Evolutionary conservation across 202 grass and related monocot genomes (phyloP).

Genomic region (Musa balbisiana): DNA sequence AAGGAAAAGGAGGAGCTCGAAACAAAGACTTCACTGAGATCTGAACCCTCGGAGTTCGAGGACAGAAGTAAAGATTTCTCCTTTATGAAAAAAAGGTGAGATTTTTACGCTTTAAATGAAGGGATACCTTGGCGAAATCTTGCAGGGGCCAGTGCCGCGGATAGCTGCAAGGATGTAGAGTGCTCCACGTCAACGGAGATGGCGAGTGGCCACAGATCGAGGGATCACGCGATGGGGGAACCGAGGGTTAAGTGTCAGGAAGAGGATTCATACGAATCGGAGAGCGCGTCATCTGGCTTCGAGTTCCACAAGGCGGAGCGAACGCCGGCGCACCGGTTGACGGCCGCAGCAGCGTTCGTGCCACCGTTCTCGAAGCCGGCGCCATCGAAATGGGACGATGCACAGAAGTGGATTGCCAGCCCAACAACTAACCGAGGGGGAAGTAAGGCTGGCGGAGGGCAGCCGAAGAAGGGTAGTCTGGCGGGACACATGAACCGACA

Average conservation of each 20-base stretch:
- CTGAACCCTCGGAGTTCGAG: constrained; percentile 36
- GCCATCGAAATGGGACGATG: constrained; percentile 95
- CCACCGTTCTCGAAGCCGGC: constrained; percentile 67
- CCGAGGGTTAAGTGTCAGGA: constrained; percentile 44
- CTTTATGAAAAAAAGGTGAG: neutral
- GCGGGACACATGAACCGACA: constrained; percentile 31
- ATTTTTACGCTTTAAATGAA: neutral
- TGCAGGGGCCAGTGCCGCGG: constrained; percentile 36
- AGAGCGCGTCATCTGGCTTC: constrained; percentile 61
- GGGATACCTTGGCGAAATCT: neutral
- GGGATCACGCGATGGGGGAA: constrained; percentile 31
- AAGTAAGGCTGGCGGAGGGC: constrained; percentile 31
- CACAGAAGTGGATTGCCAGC: constrained; percentile 98
- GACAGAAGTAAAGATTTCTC: constrained; percentile 23
- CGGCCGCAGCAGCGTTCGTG: constrained; percentile 25
- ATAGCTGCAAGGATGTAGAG: constrained; percentile 92
- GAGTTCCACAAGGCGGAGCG: constrained; percentile 67
- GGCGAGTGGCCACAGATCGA: constrained; percentile 25
- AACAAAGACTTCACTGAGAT: constrained; percentile 54
- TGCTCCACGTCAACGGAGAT: constrained; percentile 53
- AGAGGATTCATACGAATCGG: constrained; percentile 65
- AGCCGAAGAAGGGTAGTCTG: constrained; percentile 43
- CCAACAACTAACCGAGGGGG: constrained; percentile 37
- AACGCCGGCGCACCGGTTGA: constrained; percentile 25
- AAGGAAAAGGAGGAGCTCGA: constrained; percentile 45